Conservation (phyloP, 805 yeast genomes). For the Monosporozyma yasuniensis region DNA sequence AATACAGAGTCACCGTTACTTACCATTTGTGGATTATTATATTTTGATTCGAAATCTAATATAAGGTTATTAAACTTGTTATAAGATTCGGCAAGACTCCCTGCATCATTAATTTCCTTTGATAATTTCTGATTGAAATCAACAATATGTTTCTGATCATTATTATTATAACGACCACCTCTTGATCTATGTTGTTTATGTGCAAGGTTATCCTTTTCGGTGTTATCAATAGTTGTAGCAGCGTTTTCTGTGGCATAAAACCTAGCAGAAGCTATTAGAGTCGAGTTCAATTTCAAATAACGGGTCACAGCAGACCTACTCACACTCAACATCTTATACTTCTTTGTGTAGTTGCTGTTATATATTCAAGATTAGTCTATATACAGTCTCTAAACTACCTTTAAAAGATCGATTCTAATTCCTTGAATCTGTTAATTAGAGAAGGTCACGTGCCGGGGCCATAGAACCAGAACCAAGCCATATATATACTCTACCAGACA, state of each 20-base stretch:
- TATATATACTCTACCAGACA: too few relatives aligned
- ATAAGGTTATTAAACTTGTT: not conserved
- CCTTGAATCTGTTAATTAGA: too few relatives aligned
- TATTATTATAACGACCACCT: not conserved
- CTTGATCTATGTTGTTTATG: not conserved
- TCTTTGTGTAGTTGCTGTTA: too few relatives aligned
- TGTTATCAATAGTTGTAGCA: not conserved
- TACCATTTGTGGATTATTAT: not conserved
- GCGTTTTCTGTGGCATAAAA: not conserved
- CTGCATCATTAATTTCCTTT: not conserved
- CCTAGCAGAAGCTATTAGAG: not conserved
- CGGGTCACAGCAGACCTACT: not conserved
- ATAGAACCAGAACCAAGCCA: too few relatives aligned
- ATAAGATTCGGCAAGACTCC: not conserved
- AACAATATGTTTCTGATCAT: not conserved
- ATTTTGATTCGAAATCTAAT: not conserved
- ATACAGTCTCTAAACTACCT: too few relatives aligned
- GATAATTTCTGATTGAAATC: slow-evolving; percentile 4
- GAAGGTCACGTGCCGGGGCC: too few relatives aligned
- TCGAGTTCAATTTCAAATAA: not conserved
- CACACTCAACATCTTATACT: not conserved
- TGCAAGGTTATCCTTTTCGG: not conserved
- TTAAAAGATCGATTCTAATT: too few relatives aligned
- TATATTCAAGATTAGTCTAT: too few relatives aligned
- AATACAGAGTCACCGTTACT: not conserved